Evolutionary conservation across 768 basidiomycete species (phyloP), one percentile per base, ranked within the genome.

Genomic region (Boletus bicolor): DNA sequence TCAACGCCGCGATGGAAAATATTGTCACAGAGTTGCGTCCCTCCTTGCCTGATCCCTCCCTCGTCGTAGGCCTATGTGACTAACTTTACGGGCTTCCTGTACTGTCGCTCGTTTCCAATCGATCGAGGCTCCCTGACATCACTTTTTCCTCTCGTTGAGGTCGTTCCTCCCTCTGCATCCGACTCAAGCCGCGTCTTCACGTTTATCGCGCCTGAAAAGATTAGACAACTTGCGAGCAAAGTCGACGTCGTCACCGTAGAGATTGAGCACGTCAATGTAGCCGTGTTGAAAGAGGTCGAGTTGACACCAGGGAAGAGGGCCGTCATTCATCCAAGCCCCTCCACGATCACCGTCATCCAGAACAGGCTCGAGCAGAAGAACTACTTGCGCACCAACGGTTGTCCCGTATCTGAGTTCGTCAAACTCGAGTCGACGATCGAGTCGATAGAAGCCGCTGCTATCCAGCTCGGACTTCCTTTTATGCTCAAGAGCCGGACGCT

Each of bases 401-500:
- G 82, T 21, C 77, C 85, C 5, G 77, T 88, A 4, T 78, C 80
- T 1, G 78, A 81, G 11, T 98, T 85, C 63, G 57, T 83, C 8
- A 64, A 72, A 1, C 82, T 96, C 3, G 83, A 86, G 5, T 72
- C 81, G 0, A 77, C 80, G 1, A 64, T 72, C 0, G 76, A 80
- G 43, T 76, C 84, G 1, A 74, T 91, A 14, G 70, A 73, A 34
- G 73, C 74, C 15, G 88, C 82, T 2, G 79, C 80, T 0, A 60
- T 77, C 11, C 70, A 68, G 30, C 76, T 98, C 7, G 93, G 96
- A 1, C 76, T 93, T 9, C 94, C 96, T 0, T 73, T 97, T 46
- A 97, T 99, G 95, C 81, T 99, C 57, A 98, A 99, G 75, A 91
- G 88, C 56, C 81, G 92, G n/a, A 96, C 91, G 0, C 75, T 95